Evolutionary conservation across 116 monocot species (phyloP), one percentile per base, ranked within the genome.

Genomic region (Iris pallida): DNA sequence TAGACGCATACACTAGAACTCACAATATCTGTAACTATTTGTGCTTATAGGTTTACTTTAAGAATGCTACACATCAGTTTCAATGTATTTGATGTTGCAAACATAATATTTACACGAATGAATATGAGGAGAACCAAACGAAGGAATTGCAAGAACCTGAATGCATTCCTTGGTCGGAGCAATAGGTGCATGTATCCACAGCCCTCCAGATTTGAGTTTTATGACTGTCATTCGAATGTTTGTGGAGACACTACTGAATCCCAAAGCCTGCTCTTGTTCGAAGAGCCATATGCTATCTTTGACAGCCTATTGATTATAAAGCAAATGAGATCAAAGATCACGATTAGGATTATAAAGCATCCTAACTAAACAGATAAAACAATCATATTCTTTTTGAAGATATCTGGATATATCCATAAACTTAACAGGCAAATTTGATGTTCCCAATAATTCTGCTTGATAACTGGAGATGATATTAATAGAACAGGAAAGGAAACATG

Each of bases 171-270:
- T 87, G 12, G 89, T 96, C 41, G 96, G 96, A 75, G 92, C 92
- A 83, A 96, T 89, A 40, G 96, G 96, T 30, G 96, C 92, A 78
- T 96, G 96, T 65, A 96, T 73, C 92, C 89, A 96, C 55, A 96
- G 65, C n/a, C 96, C 96, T 64, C 96, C 96, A 68, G 96, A 96
- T 73, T 87, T 89, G 56, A 96, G 87, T 74, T 87, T 96, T 57
- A 96, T 85, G 52, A 92, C 87, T n/a, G 96, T 96, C 96, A 96
- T 96, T 63, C 96, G 79, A 53, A 87, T 96, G 60, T 96, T 96
- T 58, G 96, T 89, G 0, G 96, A 96, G 64, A 96, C 96, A 70
- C 96, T 96, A 59, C 92, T 92, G 71, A 96, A 96, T 67, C 96
- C 92, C 77, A 96, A 71, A 64, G 96, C 96, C 76, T 96, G 96